These are phyloP conservation scores for Orbilia oligospora DNA, from an alignment of 2,329 filamentous ascomycete species.

Conservation along the genomic window DNA sequence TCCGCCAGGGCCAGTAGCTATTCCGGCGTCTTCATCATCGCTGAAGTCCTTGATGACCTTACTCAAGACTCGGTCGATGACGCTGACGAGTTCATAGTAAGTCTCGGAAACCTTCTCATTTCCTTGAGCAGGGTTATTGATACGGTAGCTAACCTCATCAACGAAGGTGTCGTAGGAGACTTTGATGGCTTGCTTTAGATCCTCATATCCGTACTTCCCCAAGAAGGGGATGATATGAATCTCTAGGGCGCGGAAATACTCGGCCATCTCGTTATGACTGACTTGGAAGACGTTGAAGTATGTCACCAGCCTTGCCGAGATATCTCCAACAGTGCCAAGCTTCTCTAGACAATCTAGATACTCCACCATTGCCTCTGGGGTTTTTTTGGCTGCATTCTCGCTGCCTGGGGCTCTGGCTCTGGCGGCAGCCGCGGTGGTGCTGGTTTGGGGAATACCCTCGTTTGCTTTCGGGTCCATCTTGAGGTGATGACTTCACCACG, in stretches of 20 bases:
- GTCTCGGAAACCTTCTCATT: neutral
- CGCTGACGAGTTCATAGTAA: neutral
- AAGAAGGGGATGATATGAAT: constrained; percentile 30
- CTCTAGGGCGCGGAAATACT: neutral
- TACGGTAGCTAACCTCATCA: neutral
- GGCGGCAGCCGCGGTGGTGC: neutral
- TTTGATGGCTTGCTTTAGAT: neutral
- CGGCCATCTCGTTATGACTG: neutral
- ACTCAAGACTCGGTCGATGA: neutral
- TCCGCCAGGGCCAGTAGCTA: neutral
- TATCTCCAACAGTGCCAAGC: constrained; percentile 1
- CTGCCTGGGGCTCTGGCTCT: too few species aligned
- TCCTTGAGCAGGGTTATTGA: neutral
- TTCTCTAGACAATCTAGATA: constrained; percentile 29
- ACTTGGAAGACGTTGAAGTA: neutral
- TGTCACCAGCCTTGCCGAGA: neutral
- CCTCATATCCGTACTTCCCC: constrained; percentile 25
- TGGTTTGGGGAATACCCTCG: neutral
- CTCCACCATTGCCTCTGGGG: constrained; percentile 20
- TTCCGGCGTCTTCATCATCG: neutral
- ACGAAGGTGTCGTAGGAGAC: neutral
- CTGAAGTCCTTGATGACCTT: constrained; percentile 2
- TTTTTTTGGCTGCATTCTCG: constrained; percentile 4
- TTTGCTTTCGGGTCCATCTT: neutral
- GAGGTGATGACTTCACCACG: neutral